phyloP scores from a whole-genome alignment of 257 asterid genomes.

The Nemophila menziesii region DNA sequence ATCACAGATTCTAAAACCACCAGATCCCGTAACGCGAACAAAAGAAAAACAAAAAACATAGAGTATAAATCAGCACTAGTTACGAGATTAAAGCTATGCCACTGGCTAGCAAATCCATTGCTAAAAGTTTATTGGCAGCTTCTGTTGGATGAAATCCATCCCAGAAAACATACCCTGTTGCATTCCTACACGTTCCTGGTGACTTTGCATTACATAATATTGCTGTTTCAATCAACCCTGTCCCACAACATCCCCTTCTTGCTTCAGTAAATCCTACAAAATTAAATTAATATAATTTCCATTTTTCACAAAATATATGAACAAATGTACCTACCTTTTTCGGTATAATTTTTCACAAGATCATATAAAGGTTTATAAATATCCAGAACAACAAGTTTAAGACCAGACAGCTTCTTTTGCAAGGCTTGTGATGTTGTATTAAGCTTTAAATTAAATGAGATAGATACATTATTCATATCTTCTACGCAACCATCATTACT shows the following conservation, averaged over 20 bases:
- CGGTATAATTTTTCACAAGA: conserved; percentile 50
- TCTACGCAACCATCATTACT: conserved; percentile 52
- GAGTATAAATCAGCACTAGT: neutral
- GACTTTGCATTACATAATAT: conserved; percentile 61
- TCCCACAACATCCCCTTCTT: conserved; percentile 83
- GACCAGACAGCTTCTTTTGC: conserved; percentile 36
- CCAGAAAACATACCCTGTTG: conserved; percentile 74
- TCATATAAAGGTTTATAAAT: conserved; percentile 56
- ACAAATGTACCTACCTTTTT: conserved; percentile 35
- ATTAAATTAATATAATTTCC: too few relatives aligned
- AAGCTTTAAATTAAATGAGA: conserved; percentile 61
- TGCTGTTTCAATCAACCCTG: conserved; percentile 71
- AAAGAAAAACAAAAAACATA: neutral
- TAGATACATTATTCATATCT: conserved; percentile 49
- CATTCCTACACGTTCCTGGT: conserved; percentile 70
- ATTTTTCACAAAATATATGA: too few relatives aligned
- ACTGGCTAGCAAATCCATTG: conserved; percentile 56
- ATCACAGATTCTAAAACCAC: too few relatives aligned
- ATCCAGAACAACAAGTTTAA: conserved; percentile 62
- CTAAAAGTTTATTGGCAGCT: conserved; percentile 60
- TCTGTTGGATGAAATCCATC: conserved; percentile 82
- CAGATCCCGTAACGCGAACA: too few relatives aligned
- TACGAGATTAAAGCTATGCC: conserved; percentile 22
- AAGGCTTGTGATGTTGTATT: conserved; percentile 51
- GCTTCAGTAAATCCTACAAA: conserved; percentile 71